Base-by-base conservation (phyloP, 768 basidiomycete species). In the Jaapia argillacea region DNA sequence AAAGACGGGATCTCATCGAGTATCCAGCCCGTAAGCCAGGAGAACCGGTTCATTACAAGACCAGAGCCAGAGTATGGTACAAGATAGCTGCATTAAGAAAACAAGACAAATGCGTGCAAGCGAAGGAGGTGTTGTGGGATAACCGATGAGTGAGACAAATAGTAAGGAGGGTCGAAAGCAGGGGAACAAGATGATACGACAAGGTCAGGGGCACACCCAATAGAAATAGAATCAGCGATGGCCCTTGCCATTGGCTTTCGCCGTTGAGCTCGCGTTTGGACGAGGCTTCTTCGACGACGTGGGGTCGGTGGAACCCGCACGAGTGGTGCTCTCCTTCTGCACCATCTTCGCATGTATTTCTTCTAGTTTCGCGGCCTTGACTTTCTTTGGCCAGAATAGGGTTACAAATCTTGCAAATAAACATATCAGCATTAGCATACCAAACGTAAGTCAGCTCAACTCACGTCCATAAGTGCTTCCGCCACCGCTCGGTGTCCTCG, bases 331-430 rank as follows among this genome's bases (percentile, higher is more conserved):
- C 57, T 86, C 86, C 61, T 88, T 88, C 74, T 84, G 83, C 48
- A 89, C 87, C 85, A 96, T 90, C 66, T 96, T 96, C 13, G 87
- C 85, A 55, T 96, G 91, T 36, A 97, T 94, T 57, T 91, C 90
- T 61, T 93, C 87, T 28, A 97, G 68, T 62, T 96, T 96, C 13
- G 77, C 79, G 10, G 91, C 89, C 59, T 85, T 91, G 51, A 97
- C 92, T 63, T 93, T 89, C 70, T 94, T 88, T 4, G 93, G 93
- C 93, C 93, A 97, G 65, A 97, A 97, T 43, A 91, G 71, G 2
- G 90, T 92, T 37, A 96, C 91, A 51, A 97, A 97, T 26, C 89
- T 92, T 35, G 42, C 13, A 21, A 41, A 40, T 38, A 22, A 7
- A 10, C 37, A 14, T 43, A 21, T 55, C 33, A 48, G 45, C 24